Evolutionary conservation across 2,329 filamentous ascomycete species (phyloP), one percentile per base, ranked within the genome.

Genomic region (Pyrenochaeta sp.): DNA sequence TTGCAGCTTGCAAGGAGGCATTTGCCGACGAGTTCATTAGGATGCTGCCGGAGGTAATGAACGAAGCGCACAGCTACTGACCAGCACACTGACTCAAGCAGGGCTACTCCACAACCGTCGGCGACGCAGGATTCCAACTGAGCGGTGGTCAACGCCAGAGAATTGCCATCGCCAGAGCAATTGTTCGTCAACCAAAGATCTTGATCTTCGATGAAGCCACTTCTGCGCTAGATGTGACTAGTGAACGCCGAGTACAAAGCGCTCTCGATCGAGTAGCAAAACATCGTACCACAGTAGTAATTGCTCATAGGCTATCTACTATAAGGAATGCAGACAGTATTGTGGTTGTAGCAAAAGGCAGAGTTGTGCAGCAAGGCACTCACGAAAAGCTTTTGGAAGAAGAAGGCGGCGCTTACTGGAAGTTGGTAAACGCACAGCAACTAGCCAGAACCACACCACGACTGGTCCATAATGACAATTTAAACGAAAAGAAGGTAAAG

Each of bases 61-160:
- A 7, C 45, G 12, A 15, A 2, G 2, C 9, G 52, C 54, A 24
- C 34, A n/a, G 5, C 36, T 36, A 12, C 12, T 36, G 7, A 36
- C 36, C 15, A n/a, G 13, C 12, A 9, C 13, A 15, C 48, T 42
- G 12, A 51, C 27, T 27, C 50, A 19, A 36, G 30, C 30, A 97
- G 72, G 91, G 91, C 1, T 98, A 98, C 70, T 86, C 96, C 62
- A 98, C 94, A 0, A 88, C 95, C 62, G 93, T 97, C 15, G 95
- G 94, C 53, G 92, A 97, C 77, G 89, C 92, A 62, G 94, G 94
- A 5, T 94, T 97, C 74, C 82, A 96, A 49, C 84, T 98, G 10
- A 96, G 91, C 54, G 94, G 94, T 73, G 94, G 94, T 30, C 94
- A 98, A 79, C 96, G 96, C 77, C 94, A 98, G 79, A 90, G 94